These are phyloP conservation scores for Leptodermis oblonga DNA, from an alignment of 257 asterid species.

Conservation along the genomic window DNA sequence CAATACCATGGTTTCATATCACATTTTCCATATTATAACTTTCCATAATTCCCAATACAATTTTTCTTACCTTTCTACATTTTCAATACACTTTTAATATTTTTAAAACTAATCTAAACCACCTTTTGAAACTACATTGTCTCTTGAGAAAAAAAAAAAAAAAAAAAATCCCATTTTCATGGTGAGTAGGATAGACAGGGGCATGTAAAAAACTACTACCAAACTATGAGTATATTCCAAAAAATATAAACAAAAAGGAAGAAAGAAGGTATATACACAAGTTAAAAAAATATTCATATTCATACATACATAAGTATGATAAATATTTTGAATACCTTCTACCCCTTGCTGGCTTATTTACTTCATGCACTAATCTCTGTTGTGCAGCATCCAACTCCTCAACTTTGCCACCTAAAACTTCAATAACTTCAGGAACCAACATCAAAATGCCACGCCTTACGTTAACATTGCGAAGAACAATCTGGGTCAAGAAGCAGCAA, in stretches of 20 bases:
- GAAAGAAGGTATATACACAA: background rate
- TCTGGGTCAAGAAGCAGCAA: constrained; percentile 36
- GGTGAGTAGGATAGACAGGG: background rate
- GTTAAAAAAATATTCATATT: background rate
- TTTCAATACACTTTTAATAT: too few species aligned
- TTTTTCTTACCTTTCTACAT: too few species aligned
- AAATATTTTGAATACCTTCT: constrained; percentile 48
- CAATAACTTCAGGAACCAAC: constrained; percentile 91
- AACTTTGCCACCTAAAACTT: constrained; percentile 77
- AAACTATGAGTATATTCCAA: background rate
- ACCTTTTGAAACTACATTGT: too few species aligned
- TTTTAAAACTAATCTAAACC: too few species aligned
- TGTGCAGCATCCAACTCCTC: constrained; percentile 83
- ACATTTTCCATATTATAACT: too few species aligned
- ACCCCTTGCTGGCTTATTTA: constrained; percentile 95
- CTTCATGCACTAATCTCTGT: constrained; percentile 72
- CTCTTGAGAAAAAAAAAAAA: background rate
- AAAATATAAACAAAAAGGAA: background rate
- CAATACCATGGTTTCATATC: too few species aligned
- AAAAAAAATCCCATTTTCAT: background rate
- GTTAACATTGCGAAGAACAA: constrained; percentile 69
- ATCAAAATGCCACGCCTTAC: constrained; percentile 79
- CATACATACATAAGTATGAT: background rate
- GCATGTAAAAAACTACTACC: too few species aligned
- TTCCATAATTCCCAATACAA: too few species aligned